Evolutionary conservation across 371 early-diverging fungal genomes (phyloP), one percentile per base, ranked within the genome.

Genomic region (Choanephora cucurbitarum): DNA sequence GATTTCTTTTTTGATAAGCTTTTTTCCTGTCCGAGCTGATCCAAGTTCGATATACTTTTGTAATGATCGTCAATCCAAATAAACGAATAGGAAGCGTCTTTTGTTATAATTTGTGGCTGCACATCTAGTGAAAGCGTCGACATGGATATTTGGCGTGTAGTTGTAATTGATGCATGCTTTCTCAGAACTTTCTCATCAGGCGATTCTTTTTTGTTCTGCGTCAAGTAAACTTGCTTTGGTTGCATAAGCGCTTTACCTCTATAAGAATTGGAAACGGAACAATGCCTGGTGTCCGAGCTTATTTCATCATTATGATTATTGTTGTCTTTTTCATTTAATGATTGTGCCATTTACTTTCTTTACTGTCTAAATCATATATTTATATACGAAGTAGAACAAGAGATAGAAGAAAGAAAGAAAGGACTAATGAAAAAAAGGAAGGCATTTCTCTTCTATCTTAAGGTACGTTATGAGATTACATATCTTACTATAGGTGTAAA

Each of bases 1-100:
- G 18, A 8, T 44, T 18, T n/a, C n/a, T n/a, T 19, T 50, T 44
- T 49, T 50, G 14, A 44, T 52, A 28, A 32, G 34, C 42, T 42
- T 44, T 57, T n/a, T 22, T n/a, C 18, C 10, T 22, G 34, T 13
- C n/a, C 22, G n/a, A 51, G 7, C 21, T 51, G 37, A 13, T 49
- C 40, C 41, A 56, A 28, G 5, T 24, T 56, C 8, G 50, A 34
- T 17, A 59, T 15, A 41, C 52, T 34, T 24, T 57, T 57, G 21
- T 52, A 57, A n/a, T 62, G 56, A 39, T 62, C 63, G 51, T 62
- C 57, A 33, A 62, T 57, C 63, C 63, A 62, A 19, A 62, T 52
- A 57, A 57, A 52, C 7, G 53, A 59, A 48, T 53, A 52, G 7
- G 47, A 51, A 18, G 58, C 52, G 37, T 58, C 58, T 32, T 58